Base-by-base conservation (phyloP, 192 early-diverging fungal species). In the Coemansia sp. region DNA sequence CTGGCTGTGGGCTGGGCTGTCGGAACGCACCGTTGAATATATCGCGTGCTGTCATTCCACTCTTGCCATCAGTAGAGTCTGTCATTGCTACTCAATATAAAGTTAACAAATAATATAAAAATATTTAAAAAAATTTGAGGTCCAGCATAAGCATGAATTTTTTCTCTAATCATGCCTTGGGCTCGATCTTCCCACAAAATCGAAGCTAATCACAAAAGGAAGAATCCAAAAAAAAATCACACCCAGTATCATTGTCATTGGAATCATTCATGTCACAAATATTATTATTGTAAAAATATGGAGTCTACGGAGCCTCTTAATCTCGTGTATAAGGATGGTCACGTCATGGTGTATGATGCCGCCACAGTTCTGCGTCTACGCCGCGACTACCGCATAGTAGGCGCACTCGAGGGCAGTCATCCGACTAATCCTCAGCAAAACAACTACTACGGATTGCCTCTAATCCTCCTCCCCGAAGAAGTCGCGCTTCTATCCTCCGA, bases 371-470 rank as follows among this genome's bases (percentile, higher is more conserved):
- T 87, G 61, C 18, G 38, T 1, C 67, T 94, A 43, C 86, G 93
- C 27, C 79, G 69, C 15, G 65, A 85, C 11, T 71, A 87, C 53
- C 81, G 86, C 29, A 88, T 94, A 24, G 83, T 92, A 15, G 93
- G 93, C 9, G 83, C 90, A 0, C 74, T 94, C 15, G 78, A 89
- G 8, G 94, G 92, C 5, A 87, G 87, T 12, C 80, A 94, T 2
- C 89, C 92, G 8, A 69, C 84, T 13, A 87, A 85, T 61, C 91
- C 94, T 0, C 72, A 90, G 67, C 94, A 95, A 76, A 95, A 93
- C 78, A 85, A 81, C 16, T 93, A 90, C 72, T 89, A 89, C 69
- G 89, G 88, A 0, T 75, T 95, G 22, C 94, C 94, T 1, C 76
- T 95, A 3, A 39, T 87, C 11, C 78, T 95, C n/a, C 67, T 91